Evolutionary conservation across 106 monocot species (phyloP), one percentile per base, ranked within the genome.

Genomic region (Apostasia shenzhenica): DNA sequence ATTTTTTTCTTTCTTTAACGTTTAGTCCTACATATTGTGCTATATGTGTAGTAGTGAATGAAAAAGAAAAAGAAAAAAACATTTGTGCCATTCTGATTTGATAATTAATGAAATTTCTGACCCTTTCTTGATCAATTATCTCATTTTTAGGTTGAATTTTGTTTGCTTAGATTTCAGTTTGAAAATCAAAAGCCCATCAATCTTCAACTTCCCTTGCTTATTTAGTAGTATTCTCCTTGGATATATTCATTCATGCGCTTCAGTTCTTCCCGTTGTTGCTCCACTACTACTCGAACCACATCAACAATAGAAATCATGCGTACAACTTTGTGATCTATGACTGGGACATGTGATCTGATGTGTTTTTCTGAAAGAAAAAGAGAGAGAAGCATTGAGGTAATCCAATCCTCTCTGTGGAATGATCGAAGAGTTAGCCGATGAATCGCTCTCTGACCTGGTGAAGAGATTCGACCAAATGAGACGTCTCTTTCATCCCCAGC

Each of bases 221-320:
- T 26, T 26, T 69, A 85, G 68, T 81, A 90, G 61, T 90, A 86
- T 6, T 83, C 76, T 47, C 90, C 86, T 81, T 45, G 72, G 41
- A 90, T 90, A 67, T 49, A 90, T 26, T 76, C 77, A 73, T 79
- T 85, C 59, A 90, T 42, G 7, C 70, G 77, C 70, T 76, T 86
- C 6, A 81, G 76, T 60, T 90, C 90, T 37, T 81, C 68, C n/a
- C 67, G 80, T 43, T 90, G 90, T 55, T 90, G 86, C 1, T 83
- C 86, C 12, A 90, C 83, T 1, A 86, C 80, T 14, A 70, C 76
- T 61, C 79, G 77, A 2, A 90, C 86, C 37, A 90, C 81, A 59
- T 90, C 83, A 13, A 81, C 86, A 1, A 90, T 81, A 1, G 90
- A 86, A 50, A 90, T 77, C 79, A 86, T 77, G 40, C 90, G 83